Percentiles rank a stretch among this genome's conserved stretches.
Evolutionary conservation across 495 filamentous ascomycete species (phyloP).

Genomic region (Podospora sp.): DNA sequence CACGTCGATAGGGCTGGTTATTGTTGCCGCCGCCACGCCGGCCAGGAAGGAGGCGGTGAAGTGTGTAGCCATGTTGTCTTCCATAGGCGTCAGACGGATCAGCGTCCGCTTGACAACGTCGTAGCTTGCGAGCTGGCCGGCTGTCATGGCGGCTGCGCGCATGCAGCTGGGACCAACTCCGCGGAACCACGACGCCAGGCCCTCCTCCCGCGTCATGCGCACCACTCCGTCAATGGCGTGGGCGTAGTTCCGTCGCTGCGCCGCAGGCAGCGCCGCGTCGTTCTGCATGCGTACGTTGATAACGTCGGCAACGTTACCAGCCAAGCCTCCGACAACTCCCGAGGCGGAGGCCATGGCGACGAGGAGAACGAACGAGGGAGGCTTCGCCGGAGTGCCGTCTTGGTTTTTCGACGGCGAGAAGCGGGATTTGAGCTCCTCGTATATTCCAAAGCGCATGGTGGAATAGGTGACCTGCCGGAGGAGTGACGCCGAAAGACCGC

Average conservation of each 20-base stretch:
- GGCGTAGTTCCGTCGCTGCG: constrained; percentile 81
- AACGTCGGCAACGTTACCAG: constrained; percentile 93
- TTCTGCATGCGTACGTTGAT: constrained; percentile 99
- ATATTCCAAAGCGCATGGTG: constrained; percentile 90
- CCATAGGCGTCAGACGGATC: constrained; percentile 65
- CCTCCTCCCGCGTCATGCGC: constrained; percentile 82
- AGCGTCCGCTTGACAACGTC: constrained; percentile 86
- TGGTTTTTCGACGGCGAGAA: constrained; percentile 41
- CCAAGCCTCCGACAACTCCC: constrained; percentile 85
- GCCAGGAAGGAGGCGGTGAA: constrained; percentile 84
- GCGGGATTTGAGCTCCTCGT: constrained; percentile 83
- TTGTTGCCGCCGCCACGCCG: constrained; percentile 91
- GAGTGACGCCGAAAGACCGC: constrained; percentile 86
- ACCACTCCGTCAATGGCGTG: constrained; percentile 85
- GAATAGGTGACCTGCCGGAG: constrained; percentile 91
- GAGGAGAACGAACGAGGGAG: constrained; percentile 68
- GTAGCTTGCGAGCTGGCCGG: constrained; percentile 86
- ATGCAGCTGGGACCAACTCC: constrained; percentile 91
- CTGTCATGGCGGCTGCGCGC: constrained; percentile 91
- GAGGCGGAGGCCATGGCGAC: constrained; percentile 79
- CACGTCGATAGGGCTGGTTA: constrained; percentile 94
- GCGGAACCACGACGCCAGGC: constrained; percentile 67
- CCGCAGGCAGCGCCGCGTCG: constrained; percentile 76
- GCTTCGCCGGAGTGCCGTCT: constrained; percentile 37
- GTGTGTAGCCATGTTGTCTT: constrained; percentile 79